Percentiles rank a stretch among this genome's conserved stretches.
Conservation (phyloP, 768 basidiomycete species). For the Pleurotus pulmonarius region DNA sequence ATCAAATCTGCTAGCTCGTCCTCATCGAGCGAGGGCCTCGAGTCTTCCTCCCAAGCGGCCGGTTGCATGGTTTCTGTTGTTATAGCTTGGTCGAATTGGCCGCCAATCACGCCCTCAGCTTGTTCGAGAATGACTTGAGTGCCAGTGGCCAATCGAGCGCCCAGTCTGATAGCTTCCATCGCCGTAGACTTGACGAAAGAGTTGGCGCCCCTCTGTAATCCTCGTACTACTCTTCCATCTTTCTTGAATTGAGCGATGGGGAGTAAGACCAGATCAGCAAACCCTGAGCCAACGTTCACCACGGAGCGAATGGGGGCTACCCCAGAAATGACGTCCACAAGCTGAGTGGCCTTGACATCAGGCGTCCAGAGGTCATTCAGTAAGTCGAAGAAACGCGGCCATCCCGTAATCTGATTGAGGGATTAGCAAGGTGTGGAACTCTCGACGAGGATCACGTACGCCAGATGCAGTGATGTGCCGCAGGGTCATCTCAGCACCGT, state of each 20-base stretch:
- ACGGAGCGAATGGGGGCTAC: slow-evolving; percentile 94
- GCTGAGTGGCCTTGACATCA: slow-evolving; percentile 97
- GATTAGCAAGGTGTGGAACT: background rate
- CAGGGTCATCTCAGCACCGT: slow-evolving; percentile 96
- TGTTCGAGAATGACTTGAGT: slow-evolving; percentile 97
- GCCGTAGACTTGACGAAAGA: slow-evolving; percentile 94
- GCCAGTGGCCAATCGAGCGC: slow-evolving; percentile 90
- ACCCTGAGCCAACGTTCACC: slow-evolving; percentile 95
- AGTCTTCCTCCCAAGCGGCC: slow-evolving; percentile 32
- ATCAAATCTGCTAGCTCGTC: slow-evolving; percentile 53
- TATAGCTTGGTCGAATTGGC: slow-evolving; percentile 62
- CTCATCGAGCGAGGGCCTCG: slow-evolving; percentile 27
- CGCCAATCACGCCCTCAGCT: slow-evolving; percentile 87
- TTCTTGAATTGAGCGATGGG: slow-evolving; percentile 98
- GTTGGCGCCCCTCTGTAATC: slow-evolving; percentile 90
- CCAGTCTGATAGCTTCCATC: slow-evolving; percentile 92
- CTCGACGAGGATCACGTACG: slow-evolving; percentile 43
- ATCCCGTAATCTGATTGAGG: slow-evolving; percentile 76
- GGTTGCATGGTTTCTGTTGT: slow-evolving; percentile 65
- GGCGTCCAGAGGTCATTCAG: slow-evolving; percentile 99
- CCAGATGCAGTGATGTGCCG: slow-evolving; percentile 90
- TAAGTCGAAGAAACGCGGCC: slow-evolving; percentile 82
- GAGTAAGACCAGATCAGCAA: slow-evolving; percentile 92
- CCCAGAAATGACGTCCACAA: slow-evolving; percentile 95
- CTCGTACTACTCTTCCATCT: slow-evolving; percentile 88